Evolutionary conservation across 2,329 filamentous ascomycete genomes (phyloP), one percentile per base, ranked within the genome.

Genomic region (Gaeumannomyces tritici): DNA sequence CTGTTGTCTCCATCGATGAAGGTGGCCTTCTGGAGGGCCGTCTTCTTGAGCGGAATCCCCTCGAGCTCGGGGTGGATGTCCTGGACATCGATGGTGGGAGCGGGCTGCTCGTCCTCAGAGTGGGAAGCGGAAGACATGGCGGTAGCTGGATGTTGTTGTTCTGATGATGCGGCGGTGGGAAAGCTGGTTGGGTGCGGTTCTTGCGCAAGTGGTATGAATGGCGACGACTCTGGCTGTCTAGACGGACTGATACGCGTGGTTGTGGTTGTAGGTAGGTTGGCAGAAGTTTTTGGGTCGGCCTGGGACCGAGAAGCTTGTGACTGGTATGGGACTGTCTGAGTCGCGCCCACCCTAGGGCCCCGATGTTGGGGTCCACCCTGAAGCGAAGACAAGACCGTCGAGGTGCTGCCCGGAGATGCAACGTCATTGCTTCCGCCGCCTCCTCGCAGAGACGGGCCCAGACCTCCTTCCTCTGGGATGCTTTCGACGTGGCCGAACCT

Each of bases 31-130:
- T 80, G 77, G 18, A 86, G 74, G 1, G 82, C 82, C 18, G 77
- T 78, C 6, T 79, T 76, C 69, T 80, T 84, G 66, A 87, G 76
- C 1, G 80, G 77, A 60, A 87, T 82, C 8, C 84, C 83, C 68
- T 87, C 84, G n/a, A 86, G 73, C 33, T 80, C 79, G 3, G 83
- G 82, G 66, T 85, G 79, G 29, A 86, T 81, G 64, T 81, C 78
- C 56, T 81, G 78, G 12, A 87, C 80, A 63, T 86, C 84, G 60
- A 87, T 83, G 31, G 80, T 76, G 4, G 79, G 77, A 1, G 78
- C 70, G 21, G 72, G 75, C 5, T 70, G 71, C 29, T 71, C 70
- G 57, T 74, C 56, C 15, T 56, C 61, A 18, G 59, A 67, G 64
- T 60, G 59, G 24, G 59, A 11, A 24, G 42, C 42, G 8, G 42